Percentiles rank a stretch among this genome's conserved stretches.
Evolutionary conservation across 805 yeast genomes (phyloP).

Genomic region (Saccharomycopsis sp.): DNA sequence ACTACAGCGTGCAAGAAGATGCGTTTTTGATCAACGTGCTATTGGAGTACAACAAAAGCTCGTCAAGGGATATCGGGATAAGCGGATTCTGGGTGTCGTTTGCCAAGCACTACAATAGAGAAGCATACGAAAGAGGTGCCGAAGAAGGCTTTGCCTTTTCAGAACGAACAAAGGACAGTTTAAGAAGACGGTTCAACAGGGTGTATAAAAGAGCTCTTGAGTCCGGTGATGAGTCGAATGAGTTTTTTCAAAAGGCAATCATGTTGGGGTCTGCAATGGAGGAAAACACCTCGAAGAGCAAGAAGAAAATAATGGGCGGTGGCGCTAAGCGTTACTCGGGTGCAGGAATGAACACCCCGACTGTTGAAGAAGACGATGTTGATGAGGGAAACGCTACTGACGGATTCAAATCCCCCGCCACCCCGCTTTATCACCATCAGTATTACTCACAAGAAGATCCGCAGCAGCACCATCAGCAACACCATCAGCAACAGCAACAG

Average conservation of each 20-base stretch:
- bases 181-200: conserved; percentile 15
- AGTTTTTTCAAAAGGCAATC: conserved; percentile 6
- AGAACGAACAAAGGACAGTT: conserved; percentile 12
- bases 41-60: conserved; percentile 1
- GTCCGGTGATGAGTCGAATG: conserved; percentile 7
- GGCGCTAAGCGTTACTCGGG: too few species aligned
- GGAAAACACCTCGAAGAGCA: conserved; percentile 1
- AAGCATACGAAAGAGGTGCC: not conserved
- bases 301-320: not conserved
- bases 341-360: too few species aligned
- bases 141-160: conserved; percentile 4
- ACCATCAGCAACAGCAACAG: too few species aligned
- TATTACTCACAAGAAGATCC: too few species aligned
- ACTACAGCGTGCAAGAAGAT: conserved; percentile 15
- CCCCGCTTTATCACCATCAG: too few species aligned
- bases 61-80: conserved; percentile 10
- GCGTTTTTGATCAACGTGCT: conserved; percentile 8
- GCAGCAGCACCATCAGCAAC: too few species aligned
- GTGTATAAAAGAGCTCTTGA: conserved; percentile 15
- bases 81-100: conserved; percentile 17
- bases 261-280: conserved; percentile 10
- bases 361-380: too few species aligned
- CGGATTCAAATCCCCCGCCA: too few species aligned
- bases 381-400: too few species aligned
- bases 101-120: conserved; percentile 11